Percentiles rank a stretch among this genome's conserved stretches.
These are phyloP conservation scores for Ilyonectria robusta DNA, from an alignment of 2,329 filamentous ascomycete species.

Conservation along the genomic window DNA sequence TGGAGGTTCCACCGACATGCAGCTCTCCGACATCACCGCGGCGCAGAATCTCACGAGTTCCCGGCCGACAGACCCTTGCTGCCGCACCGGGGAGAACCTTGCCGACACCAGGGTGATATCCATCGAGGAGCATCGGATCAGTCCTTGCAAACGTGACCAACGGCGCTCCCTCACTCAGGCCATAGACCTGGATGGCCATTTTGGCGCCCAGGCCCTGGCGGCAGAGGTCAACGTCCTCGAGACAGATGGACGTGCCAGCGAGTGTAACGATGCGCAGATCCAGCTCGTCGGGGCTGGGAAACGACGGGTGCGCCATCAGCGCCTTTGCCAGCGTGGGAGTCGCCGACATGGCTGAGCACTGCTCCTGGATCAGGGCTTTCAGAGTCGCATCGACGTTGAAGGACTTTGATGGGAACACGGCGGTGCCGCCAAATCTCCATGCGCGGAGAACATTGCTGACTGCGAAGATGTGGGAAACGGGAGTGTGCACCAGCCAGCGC, in stretches of 20 bases:
- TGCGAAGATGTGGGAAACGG: conserved; percentile 56
- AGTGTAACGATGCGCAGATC: conserved; percentile 53
- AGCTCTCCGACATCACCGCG: conserved; percentile 56
- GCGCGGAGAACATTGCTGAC: conserved; percentile 56
- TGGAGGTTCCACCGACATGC: conserved; percentile 55
- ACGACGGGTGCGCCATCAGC: conserved; percentile 49
- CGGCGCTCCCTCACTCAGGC: conserved; percentile 62
- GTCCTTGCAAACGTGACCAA: conserved; percentile 56
- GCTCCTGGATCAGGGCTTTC: conserved; percentile 49
- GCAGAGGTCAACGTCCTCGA: conserved; percentile 52
- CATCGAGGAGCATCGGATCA: conserved; percentile 50
- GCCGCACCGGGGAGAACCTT: conserved; percentile 57
- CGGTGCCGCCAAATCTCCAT: conserved; percentile 53
- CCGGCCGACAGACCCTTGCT: conserved; percentile 54
- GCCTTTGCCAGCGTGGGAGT: conserved; percentile 56
- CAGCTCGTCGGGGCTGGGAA: conserved; percentile 46
- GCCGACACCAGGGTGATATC: conserved; percentile 58
- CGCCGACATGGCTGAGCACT: conserved; percentile 57
- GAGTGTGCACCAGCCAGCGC: conserved; percentile 57
- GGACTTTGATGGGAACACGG: conserved; percentile 53
- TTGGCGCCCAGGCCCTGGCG: conserved; percentile 50
- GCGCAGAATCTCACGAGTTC: conserved; percentile 46
- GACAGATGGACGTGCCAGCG: conserved; percentile 50
- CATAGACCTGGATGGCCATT: conserved; percentile 56
- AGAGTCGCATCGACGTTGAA: conserved; percentile 54